Conservation (phyloP, 805 yeast genomes). For the Danielia oregonensis region DNA sequence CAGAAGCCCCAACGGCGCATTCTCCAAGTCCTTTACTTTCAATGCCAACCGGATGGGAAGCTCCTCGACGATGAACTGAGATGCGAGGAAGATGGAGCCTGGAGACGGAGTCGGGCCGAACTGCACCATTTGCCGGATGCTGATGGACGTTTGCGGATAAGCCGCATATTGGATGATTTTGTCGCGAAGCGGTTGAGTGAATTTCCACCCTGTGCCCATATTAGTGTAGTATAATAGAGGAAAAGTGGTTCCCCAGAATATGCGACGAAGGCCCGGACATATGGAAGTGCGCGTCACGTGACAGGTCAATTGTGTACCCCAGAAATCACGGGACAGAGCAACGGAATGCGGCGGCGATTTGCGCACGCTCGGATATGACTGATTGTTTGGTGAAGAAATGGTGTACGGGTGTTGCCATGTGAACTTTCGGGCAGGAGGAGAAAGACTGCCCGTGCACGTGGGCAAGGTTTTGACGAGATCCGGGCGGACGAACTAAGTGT, state of each 20-base stretch:
- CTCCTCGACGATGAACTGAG: slow-evolving; percentile 81
- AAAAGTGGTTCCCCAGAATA: slow-evolving; percentile 1
- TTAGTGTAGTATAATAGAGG: slow-evolving; percentile 1
- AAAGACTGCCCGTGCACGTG: too few species aligned
- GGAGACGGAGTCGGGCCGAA: slow-evolving; percentile 78
- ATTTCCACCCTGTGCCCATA: slow-evolving; percentile 48
- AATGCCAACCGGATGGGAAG: slow-evolving; percentile 83
- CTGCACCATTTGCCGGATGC: slow-evolving; percentile 85
- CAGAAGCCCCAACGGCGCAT: slow-evolving; percentile 70
- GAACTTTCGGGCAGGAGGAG: too few species aligned
- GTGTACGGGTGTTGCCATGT: too few species aligned
- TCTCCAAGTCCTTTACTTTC: slow-evolving; percentile 78
- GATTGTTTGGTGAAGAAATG: too few species aligned
- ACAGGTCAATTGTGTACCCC: too few species aligned
- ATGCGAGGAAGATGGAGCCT: slow-evolving; percentile 77
- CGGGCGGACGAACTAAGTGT: too few species aligned
- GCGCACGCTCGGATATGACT: too few species aligned
- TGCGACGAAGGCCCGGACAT: slow-evolving; percentile 1
- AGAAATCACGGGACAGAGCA: too few species aligned
- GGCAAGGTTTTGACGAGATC: too few species aligned
- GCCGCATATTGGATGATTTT: slow-evolving; percentile 63
- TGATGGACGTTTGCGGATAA: slow-evolving; percentile 79
- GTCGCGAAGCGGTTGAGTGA: slow-evolving; percentile 47
- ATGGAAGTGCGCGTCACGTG: too few species aligned
- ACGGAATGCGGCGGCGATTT: too few species aligned